These are phyloP conservation scores for Imleria badia DNA, from an alignment of 768 basidiomycete species.

Conservation along the genomic window DNA sequence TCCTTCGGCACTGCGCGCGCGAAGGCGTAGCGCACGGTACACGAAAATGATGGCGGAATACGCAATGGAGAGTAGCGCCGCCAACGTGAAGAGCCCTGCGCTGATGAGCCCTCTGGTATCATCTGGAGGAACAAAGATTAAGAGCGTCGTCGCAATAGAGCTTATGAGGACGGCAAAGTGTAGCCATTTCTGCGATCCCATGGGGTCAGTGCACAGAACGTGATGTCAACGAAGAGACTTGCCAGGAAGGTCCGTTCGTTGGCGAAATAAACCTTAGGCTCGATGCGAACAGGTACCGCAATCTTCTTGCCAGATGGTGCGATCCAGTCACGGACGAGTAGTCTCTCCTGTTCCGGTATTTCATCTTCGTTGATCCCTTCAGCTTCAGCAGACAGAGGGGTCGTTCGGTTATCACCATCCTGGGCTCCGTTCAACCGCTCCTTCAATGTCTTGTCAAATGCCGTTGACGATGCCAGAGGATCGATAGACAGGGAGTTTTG, in stretches of 20 bases:
- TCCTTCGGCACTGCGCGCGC: slow-evolving; percentile 71
- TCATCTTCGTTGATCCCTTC: slow-evolving; percentile 39
- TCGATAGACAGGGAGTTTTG: slow-evolving; percentile 63
- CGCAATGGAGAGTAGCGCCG: slow-evolving; percentile 84
- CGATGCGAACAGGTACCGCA: slow-evolving; percentile 91
- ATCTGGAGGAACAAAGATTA: slow-evolving; percentile 78
- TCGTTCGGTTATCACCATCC: slow-evolving; percentile 21
- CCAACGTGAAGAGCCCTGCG: slow-evolving; percentile 84
- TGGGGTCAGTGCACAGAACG: neutral
- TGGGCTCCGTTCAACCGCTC: slow-evolving; percentile 51
- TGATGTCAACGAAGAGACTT: slow-evolving; percentile 33
- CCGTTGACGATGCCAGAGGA: slow-evolving; percentile 78
- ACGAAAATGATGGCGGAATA: slow-evolving; percentile 85
- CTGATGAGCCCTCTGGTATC: slow-evolving; percentile 81
- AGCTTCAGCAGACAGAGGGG: slow-evolving; percentile 24
- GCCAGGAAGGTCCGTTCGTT: slow-evolving; percentile 93
- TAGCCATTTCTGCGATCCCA: slow-evolving; percentile 72
- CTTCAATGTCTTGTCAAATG: slow-evolving; percentile 83
- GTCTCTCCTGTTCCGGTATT: slow-evolving; percentile 47
- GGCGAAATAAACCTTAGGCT: slow-evolving; percentile 98
- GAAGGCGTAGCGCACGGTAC: slow-evolving; percentile 67
- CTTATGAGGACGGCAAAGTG: slow-evolving; percentile 86
- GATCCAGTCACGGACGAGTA: slow-evolving; percentile 64
- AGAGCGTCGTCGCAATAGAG: slow-evolving; percentile 83
- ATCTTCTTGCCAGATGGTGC: slow-evolving; percentile 89